A percentile compares a stretch with the other conserved stretches of the same genome.
These are phyloP conservation scores for Euptelea pleiosperma DNA, from an alignment of 164 flowering plant genomes.

Conservation along the genomic window DNA sequence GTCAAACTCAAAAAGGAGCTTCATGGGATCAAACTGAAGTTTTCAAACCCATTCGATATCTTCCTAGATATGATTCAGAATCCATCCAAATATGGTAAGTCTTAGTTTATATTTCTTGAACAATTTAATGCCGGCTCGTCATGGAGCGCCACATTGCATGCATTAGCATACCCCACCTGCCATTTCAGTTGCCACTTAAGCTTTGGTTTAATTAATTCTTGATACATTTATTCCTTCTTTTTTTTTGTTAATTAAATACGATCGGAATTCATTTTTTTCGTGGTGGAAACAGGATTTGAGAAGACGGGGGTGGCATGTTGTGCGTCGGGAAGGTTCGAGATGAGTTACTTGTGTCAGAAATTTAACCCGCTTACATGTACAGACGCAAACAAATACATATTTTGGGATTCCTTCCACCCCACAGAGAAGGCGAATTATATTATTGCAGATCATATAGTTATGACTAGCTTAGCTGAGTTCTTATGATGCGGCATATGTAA, in stretches of 20 bases:
- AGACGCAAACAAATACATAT: conserved; percentile 31
- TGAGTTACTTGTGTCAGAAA: conserved; percentile 21
- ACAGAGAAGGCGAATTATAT: conserved; percentile 30
- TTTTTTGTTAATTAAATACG: no score
- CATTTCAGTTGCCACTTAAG: no score
- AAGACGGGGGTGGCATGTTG: conserved; percentile 28
- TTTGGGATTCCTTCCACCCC: conserved; percentile 41
- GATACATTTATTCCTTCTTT: no score
- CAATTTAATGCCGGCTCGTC: no score
- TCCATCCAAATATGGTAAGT: conserved; percentile 21
- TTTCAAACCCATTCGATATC: conserved; percentile 11
- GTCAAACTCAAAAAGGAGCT: conserved; percentile 12
- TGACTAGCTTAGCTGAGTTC: conserved; percentile 29
- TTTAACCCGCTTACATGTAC: conserved; percentile 22
- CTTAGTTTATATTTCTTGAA: no score
- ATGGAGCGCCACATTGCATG: no score
- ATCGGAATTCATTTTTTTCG: no score
- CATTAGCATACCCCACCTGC: no score
- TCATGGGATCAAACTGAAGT: conserved; percentile 4
- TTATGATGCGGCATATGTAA: no score
- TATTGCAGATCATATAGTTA: conserved; percentile 29
- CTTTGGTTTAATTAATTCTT: no score
- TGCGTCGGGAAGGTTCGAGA: conserved; percentile 27
- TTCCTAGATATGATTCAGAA: conserved; percentile 16
- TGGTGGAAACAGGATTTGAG: conserved; percentile 24